A percentile compares a stretch with the other conserved stretches of the same genome.
Conservation (phyloP, 768 basidiomycete species). For the Punctularia strigosozonata region DNA sequence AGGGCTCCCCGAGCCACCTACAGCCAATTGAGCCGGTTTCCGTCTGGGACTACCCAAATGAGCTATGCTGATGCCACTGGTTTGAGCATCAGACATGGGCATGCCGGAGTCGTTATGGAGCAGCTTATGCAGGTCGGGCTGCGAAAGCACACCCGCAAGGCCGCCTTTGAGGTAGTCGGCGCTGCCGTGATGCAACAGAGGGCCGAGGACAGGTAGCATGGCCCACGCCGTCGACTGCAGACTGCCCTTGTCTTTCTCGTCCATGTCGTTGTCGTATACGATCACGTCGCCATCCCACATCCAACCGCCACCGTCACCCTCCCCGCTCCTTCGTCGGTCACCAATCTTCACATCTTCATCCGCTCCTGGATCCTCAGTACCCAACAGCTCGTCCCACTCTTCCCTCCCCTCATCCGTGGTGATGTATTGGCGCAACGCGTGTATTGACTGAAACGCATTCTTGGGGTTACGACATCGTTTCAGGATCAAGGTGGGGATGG, state of each 20-base stretch:
- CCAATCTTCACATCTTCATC: too few relatives aligned
- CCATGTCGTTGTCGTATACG: constrained; percentile 72
- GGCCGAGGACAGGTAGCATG: constrained; percentile 48
- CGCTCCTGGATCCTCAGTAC: too few relatives aligned
- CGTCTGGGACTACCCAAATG: too few relatives aligned
- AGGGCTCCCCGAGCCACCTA: too few relatives aligned
- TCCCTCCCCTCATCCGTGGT: constrained; percentile 66
- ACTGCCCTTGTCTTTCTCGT: constrained; percentile 47
- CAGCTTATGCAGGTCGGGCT: constrained; percentile 41
- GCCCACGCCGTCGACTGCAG: constrained; percentile 54
- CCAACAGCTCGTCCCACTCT: constrained; percentile 57
- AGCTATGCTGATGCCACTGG: neutral
- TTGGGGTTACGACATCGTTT: constrained; percentile 71
- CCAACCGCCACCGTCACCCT: too few relatives aligned
- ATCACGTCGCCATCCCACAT: constrained; percentile 71
- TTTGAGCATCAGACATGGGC: neutral
- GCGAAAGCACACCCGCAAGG: constrained; percentile 45
- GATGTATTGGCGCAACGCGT: constrained; percentile 68
- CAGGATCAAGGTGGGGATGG: constrained; percentile 83
- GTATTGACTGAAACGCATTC: constrained; percentile 51
- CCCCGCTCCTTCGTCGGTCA: too few relatives aligned
- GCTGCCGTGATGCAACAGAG: constrained; percentile 41
- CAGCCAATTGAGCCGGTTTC: too few relatives aligned
- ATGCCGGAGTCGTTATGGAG: constrained; percentile 23
- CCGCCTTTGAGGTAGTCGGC: constrained; percentile 69